Evolutionary conservation across 176 grass and related monocot genomes (phyloP).

Genomic region (Ensete ventricosum): DNA sequence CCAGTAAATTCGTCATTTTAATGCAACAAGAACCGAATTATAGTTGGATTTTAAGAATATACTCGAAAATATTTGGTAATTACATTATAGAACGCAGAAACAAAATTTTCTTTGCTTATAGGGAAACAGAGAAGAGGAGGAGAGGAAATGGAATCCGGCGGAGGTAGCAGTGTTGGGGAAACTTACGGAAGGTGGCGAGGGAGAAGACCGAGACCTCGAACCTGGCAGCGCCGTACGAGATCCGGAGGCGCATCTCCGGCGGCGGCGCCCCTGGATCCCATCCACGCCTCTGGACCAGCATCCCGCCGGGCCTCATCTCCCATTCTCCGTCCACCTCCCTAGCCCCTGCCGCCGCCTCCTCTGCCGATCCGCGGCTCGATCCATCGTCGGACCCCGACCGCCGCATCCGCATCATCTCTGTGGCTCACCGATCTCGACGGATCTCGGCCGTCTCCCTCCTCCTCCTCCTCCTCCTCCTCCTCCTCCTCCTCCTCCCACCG

Average conservation of each 20-base stretch:
- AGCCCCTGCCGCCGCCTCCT: constrained; percentile 24
- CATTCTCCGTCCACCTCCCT: constrained; percentile 38
- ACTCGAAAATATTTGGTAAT: too few species aligned
- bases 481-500: not conserved
- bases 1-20: too few species aligned
- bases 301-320: constrained; percentile 75
- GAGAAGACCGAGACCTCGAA: constrained; percentile 71
- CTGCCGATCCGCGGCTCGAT: constrained; percentile 86
- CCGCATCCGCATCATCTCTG: constrained; percentile 56
- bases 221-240: constrained; percentile 40
- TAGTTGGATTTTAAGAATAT: too few species aligned
- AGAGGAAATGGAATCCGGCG: not conserved
- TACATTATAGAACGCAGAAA: too few species aligned
- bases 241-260: constrained; percentile 52
- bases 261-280: constrained; percentile 28
- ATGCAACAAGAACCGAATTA: too few species aligned
- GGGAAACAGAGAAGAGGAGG: not conserved
- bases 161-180: not conserved
- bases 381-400: constrained; percentile 76
- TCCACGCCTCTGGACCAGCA: constrained; percentile 66
- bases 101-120: not conserved
- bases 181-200: constrained; percentile 83
- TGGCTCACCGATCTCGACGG: constrained; percentile 13
- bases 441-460: not conserved
- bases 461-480: not conserved